A percentile compares a stretch with the other conserved stretches of the same genome.
Conservation (phyloP, 2,329 filamentous ascomycete species). For the Colletotrichum nymphaeae region DNA sequence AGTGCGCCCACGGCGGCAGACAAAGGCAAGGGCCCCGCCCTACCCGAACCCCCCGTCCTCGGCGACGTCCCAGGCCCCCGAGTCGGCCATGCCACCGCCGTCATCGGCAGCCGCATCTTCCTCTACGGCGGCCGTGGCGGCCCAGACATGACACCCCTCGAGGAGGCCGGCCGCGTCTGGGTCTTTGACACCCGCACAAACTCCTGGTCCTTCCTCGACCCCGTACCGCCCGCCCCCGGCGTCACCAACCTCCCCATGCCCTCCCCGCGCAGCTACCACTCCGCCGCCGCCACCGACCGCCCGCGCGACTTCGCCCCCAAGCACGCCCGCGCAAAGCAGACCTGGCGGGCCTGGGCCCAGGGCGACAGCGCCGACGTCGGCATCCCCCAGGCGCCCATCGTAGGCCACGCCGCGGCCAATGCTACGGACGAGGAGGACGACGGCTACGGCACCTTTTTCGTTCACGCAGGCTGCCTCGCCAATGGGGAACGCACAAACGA, state of each 20-base stretch:
- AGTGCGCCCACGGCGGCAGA: slow-evolving; percentile 36
- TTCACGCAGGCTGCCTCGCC: slow-evolving; percentile 81
- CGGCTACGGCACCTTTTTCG: slow-evolving; percentile 75
- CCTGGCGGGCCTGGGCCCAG: slow-evolving; percentile 67
- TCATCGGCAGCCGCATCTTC: slow-evolving; percentile 78
- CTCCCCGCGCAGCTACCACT: slow-evolving; percentile 77
- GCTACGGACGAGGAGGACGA: slow-evolving; percentile 70
- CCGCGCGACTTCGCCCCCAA: slow-evolving; percentile 61
- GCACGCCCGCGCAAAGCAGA: slow-evolving; percentile 50
- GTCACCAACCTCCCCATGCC: slow-evolving; percentile 60
- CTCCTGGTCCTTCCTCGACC: slow-evolving; percentile 74
- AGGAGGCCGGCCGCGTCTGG: slow-evolving; percentile 83
- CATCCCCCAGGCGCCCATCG: slow-evolving; percentile 69
- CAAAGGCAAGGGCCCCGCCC: slow-evolving; percentile 53
- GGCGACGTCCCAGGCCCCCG: slow-evolving; percentile 72
- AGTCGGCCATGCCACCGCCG: slow-evolving; percentile 78
- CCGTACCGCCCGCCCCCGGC: slow-evolving; percentile 58
- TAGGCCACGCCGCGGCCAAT: slow-evolving; percentile 66
- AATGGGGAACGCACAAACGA: slow-evolving; percentile 72
- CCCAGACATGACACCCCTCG: slow-evolving; percentile 74
- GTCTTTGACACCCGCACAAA: slow-evolving; percentile 74
- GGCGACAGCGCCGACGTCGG: slow-evolving; percentile 65
- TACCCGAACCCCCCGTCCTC: slow-evolving; percentile 39
- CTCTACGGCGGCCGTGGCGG: slow-evolving; percentile 85
- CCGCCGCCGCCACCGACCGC: slow-evolving; percentile 66